Evolutionary conservation across 768 basidiomycete species (phyloP).

Genomic region (Phanerochaete carnosa): DNA sequence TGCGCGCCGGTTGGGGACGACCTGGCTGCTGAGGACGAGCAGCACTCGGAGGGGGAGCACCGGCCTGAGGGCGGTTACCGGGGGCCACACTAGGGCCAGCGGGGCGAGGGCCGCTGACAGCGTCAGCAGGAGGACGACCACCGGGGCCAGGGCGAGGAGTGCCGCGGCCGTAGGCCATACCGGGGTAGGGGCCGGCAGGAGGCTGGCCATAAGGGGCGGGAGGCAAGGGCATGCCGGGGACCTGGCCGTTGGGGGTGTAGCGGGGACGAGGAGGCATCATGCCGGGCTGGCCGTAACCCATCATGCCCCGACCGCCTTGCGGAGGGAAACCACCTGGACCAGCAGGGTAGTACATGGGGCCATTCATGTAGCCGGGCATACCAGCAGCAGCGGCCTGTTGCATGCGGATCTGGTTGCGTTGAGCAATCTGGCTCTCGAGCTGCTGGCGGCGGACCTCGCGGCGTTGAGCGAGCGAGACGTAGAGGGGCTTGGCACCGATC

Average conservation of each 20-base stretch:
- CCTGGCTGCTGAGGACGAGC: conserved; percentile 3
- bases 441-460: conserved; percentile 98
- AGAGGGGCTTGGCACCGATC: conserved; percentile 97
- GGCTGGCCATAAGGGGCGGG: conserved; percentile 62
- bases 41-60: conserved; percentile 36
- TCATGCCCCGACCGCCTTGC: conserved; percentile 70
- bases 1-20: conserved; percentile 28
- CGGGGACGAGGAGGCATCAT: conserved; percentile 89
- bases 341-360: conserved; percentile 85
- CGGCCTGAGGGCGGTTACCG: conserved; percentile 51
- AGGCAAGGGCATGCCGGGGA: conserved; percentile 75
- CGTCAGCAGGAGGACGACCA: conserved; percentile 71
- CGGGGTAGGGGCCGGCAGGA: conserved; percentile 71
- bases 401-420: conserved; percentile 95
- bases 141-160: conserved; percentile 64
- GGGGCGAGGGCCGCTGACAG: conserved; percentile 55
- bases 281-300: conserved; percentile 78
- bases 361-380: conserved; percentile 80
- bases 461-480: conserved; percentile 97
- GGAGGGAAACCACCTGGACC: conserved; percentile 77
- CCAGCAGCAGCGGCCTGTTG: conserved; percentile 92
- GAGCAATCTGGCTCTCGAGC: conserved; percentile 97
- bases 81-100: conserved; percentile 50
- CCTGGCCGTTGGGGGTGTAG: conserved; percentile 70
- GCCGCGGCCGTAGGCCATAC: conserved; percentile 63